These are phyloP conservation scores for Trypanosoma grayi DNA, from an alignment of 208 protist genomes.

Conservation along the genomic window DNA sequence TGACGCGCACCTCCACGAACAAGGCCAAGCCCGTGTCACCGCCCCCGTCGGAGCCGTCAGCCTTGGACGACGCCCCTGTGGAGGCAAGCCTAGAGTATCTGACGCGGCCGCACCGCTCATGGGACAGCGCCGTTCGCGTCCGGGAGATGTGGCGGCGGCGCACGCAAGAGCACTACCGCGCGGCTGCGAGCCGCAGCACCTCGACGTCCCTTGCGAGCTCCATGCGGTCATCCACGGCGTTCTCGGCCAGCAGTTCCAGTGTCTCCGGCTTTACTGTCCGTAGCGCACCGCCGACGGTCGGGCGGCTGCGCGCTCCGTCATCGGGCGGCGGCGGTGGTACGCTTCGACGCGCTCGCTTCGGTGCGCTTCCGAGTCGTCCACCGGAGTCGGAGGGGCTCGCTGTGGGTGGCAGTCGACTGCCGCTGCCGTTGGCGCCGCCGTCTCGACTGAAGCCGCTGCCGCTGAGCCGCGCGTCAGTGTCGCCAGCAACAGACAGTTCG, in stretches of 20 bases:
- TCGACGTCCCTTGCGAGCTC: slow-evolving; percentile 35
- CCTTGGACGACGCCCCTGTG: slow-evolving; percentile 67
- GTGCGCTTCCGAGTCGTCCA: background rate
- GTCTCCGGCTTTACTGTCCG: slow-evolving; percentile 18
- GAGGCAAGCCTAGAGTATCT: slow-evolving; percentile 86
- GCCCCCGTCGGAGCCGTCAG: slow-evolving; percentile 22
- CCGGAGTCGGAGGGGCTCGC: slow-evolving; percentile 7
- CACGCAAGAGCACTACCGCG: slow-evolving; percentile 40
- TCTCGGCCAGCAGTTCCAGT: slow-evolving; percentile 15
- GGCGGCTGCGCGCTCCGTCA: slow-evolving; percentile 26
- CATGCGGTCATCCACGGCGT: slow-evolving; percentile 39
- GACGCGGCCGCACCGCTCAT: slow-evolving; percentile 83
- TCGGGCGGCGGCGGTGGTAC: slow-evolving; percentile 14
- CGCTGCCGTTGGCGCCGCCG: background rate
- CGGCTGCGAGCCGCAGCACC: slow-evolving; percentile 34
- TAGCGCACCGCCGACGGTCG: slow-evolving; percentile 38
- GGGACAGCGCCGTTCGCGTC: slow-evolving; percentile 61
- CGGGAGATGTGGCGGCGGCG: slow-evolving; percentile 34
- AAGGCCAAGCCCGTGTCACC: background rate
- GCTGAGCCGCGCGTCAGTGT: background rate
- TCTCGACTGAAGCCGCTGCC: background rate
- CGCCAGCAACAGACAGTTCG: background rate
- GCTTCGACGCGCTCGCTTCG: slow-evolving; percentile 6
- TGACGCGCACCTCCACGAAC: slow-evolving; percentile 11
- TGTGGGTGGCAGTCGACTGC: slow-evolving; percentile 18